These are phyloP conservation scores for Rhizophora apiculata DNA, from an alignment of 345 rosid species.

Conservation along the genomic window DNA sequence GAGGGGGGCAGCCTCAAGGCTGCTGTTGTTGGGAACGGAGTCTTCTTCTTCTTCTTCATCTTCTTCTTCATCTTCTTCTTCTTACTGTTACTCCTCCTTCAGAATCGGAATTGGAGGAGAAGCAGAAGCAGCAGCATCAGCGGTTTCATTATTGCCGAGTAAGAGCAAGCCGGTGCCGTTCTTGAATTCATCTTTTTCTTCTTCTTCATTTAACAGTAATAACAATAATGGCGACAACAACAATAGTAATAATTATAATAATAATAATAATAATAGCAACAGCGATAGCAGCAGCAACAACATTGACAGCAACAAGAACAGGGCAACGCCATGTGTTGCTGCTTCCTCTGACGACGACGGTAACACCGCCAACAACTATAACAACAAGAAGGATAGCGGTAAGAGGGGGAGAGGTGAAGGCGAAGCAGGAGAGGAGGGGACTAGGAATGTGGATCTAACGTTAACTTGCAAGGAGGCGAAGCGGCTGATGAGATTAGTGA, in stretches of 20 bases:
- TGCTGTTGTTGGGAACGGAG: too few relatives aligned
- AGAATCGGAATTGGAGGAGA: not conserved
- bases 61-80: not conserved
- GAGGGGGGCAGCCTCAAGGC: too few relatives aligned
- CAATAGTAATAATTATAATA: too few relatives aligned
- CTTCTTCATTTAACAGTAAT: not conserved
- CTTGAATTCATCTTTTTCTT: not conserved
- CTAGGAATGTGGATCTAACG: conserved; percentile 8
- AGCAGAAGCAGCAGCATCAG: too few relatives aligned
- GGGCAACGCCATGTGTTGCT: too few relatives aligned
- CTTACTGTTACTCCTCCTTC: not conserved
- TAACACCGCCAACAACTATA: too few relatives aligned
- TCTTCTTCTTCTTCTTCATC: not conserved
- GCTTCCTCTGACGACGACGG: too few relatives aligned
- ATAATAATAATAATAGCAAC: too few relatives aligned
- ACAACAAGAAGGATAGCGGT: too few relatives aligned
- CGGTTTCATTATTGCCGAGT: too few relatives aligned
- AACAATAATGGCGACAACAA: not conserved
- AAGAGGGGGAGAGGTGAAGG: not conserved
- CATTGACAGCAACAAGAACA: not conserved
- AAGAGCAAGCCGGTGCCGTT: not conserved
- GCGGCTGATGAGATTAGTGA: conserved; percentile 80
- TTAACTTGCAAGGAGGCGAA: conserved; percentile 59
- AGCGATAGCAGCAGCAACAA: too few relatives aligned
- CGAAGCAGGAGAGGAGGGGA: not conserved